A percentile compares a stretch with the other conserved stretches of the same genome.
Conservation (phyloP, 2,329 filamentous ascomycete species). For the Ceratocystis ficicola region DNA sequence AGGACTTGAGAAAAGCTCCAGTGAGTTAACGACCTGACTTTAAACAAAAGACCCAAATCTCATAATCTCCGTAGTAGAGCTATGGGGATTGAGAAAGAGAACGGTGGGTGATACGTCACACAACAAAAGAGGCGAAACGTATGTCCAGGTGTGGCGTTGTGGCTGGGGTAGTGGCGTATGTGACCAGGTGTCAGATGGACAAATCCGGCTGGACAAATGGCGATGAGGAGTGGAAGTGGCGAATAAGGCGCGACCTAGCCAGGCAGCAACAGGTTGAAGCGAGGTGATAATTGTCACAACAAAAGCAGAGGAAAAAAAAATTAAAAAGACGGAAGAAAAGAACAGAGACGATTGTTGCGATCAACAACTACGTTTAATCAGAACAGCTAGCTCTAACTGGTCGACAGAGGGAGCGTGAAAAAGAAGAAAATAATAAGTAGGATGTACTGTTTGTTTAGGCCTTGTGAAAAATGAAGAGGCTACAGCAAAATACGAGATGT, state of each 20-base stretch:
- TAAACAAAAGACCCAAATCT: conserved; percentile 3
- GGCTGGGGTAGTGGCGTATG: not conserved
- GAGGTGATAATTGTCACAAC: conserved; percentile 5
- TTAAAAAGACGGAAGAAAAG: conserved; percentile 9
- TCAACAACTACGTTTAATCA: not conserved
- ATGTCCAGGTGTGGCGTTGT: conserved; percentile 9
- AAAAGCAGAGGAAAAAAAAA: conserved; percentile 8
- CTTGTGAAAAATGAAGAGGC: conserved; percentile 13
- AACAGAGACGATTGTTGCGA: conserved; percentile 9
- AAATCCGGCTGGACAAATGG: conserved; percentile 15
- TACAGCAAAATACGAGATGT: conserved; percentile 18
- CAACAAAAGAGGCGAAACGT: not conserved
- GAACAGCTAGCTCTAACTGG: not conserved
- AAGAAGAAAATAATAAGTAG: not conserved
- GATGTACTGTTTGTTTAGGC: conserved; percentile 13
- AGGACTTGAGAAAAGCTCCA: conserved; percentile 4
- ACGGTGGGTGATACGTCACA: conserved; percentile 2
- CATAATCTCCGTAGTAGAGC: conserved; percentile 9
- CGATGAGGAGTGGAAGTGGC: conserved; percentile 17
- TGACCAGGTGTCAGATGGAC: conserved; percentile 10
- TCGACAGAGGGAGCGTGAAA: conserved; percentile 13
- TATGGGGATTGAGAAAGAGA: not conserved
- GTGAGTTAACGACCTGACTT: not conserved
- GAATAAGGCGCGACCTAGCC: conserved; percentile 19
- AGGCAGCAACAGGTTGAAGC: conserved; percentile 13